Evolutionary conservation across 2,329 filamentous ascomycete species (phyloP).

Genomic region (Fusarium sp.): DNA sequence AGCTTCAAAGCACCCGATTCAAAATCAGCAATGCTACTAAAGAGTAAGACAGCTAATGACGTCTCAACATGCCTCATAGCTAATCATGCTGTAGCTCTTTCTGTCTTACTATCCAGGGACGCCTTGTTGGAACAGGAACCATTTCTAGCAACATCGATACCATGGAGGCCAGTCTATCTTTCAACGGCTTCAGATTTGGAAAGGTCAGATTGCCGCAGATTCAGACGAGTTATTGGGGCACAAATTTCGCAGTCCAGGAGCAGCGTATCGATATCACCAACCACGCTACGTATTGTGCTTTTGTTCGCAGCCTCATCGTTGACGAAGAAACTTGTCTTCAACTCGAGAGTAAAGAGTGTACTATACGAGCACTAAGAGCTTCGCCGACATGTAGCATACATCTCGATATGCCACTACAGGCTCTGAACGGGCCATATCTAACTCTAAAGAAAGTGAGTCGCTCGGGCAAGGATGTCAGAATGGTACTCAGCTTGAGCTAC

Average conservation of each 20-base stretch:
- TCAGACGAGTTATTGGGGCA: constrained; percentile 45
- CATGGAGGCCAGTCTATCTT: constrained; percentile 48
- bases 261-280: constrained; percentile 48
- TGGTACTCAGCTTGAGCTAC: constrained; percentile 45
- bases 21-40: constrained; percentile 47
- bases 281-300: constrained; percentile 45
- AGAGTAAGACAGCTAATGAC: constrained; percentile 41
- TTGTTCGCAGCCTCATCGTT: constrained; percentile 48
- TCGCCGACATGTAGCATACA: constrained; percentile 36
- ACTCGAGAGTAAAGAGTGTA: constrained; percentile 47
- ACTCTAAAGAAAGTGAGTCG: constrained; percentile 39
- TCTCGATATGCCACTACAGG: constrained; percentile 43
- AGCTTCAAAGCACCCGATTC: constrained; percentile 46
- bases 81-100: constrained; percentile 44
- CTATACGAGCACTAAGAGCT: constrained; percentile 43
- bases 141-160: constrained; percentile 48
- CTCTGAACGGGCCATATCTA: constrained; percentile 44
- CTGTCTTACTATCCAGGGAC: constrained; percentile 45
- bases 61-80: not conserved
- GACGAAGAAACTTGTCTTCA: constrained; percentile 45
- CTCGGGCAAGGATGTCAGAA: constrained; percentile 28
- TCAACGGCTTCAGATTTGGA: constrained; percentile 46
- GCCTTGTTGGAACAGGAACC: constrained; percentile 47
- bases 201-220: constrained; percentile 47
- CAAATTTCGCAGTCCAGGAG: constrained; percentile 42